Conservation (phyloP, 164 flowering plant genomes). For the Santalum album region DNA sequence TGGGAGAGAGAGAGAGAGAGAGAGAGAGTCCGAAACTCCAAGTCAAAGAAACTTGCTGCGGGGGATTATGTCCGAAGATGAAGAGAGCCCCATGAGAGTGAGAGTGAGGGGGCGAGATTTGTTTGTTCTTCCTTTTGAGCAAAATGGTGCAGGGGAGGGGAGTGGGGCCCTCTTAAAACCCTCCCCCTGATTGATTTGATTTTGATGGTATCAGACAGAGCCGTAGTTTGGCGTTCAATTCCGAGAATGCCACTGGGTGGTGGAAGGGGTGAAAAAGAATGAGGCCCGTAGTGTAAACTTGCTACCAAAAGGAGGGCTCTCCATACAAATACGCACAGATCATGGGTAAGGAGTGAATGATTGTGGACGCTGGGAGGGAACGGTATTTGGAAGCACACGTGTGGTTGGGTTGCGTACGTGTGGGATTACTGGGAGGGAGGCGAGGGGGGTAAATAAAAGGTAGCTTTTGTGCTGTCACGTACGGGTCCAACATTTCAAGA, state of each 20-base stretch:
- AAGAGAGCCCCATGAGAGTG: no score
- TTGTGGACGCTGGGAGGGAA: background rate
- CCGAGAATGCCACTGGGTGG: no score
- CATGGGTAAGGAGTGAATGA: background rate
- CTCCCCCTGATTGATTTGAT: no score
- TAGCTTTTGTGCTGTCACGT: conserved; percentile 14
- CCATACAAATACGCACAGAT: no score
- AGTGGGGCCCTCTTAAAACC: background rate
- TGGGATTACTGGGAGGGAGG: background rate
- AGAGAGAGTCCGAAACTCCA: background rate
- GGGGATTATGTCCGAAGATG: no score
- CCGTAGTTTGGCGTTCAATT: no score
- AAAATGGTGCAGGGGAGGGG: background rate
- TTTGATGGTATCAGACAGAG: no score
- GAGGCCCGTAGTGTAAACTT: background rate
- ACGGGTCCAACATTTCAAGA: conserved; percentile 22
- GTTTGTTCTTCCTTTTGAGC: background rate
- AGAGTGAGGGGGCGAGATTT: background rate
- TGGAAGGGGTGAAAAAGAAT: background rate
- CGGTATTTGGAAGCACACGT: background rate
- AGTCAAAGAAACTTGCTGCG: no score
- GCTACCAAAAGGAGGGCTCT: background rate
- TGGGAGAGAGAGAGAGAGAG: conserved; percentile 3
- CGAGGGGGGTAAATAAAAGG: background rate
- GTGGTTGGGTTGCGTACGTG: conserved; percentile 10